Evolutionary conservation across 805 yeast species (phyloP).

Genomic region (Pichia paraexigua): DNA sequence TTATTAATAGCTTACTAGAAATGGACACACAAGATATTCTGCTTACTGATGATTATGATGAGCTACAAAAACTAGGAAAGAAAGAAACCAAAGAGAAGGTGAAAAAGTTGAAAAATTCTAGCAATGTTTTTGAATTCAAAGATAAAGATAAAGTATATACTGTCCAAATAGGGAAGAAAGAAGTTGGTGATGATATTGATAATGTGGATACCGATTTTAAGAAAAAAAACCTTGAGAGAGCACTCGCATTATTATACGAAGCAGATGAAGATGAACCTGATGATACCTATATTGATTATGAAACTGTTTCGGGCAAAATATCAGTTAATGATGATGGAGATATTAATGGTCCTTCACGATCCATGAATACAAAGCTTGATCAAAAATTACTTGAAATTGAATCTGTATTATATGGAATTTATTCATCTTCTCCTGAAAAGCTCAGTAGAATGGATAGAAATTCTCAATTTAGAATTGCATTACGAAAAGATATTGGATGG

Average conservation of each 20-base stretch:
- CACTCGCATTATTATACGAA: constrained; percentile 56
- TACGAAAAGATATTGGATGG: constrained; percentile 56
- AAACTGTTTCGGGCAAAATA: constrained; percentile 26
- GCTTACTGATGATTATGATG: constrained; percentile 26
- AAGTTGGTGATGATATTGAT: constrained; percentile 13
- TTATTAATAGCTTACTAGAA: constrained; percentile 56
- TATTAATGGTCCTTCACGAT: neutral
- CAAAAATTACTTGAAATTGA: constrained; percentile 31
- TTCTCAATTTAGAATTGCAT: constrained; percentile 39
- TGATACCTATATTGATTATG: constrained; percentile 62
- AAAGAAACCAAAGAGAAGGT: neutral
- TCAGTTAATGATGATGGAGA: constrained; percentile 23
- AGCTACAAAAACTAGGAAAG: constrained; percentile 2
- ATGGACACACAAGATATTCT: constrained; percentile 38
- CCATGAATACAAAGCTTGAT: constrained; percentile 27
- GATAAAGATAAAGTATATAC: constrained; percentile 9
- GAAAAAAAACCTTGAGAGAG: constrained; percentile 47
- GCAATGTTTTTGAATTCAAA: constrained; percentile 10
- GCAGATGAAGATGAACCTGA: constrained; percentile 83
- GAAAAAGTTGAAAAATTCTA: constrained; percentile 9
- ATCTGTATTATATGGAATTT: constrained; percentile 45
- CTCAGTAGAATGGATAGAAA: constrained; percentile 42
- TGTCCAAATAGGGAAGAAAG: constrained; percentile 32
- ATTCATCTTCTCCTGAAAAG: constrained; percentile 41
- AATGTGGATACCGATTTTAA: constrained; percentile 35